Base-by-base conservation (phyloP, 352 stramenopile species). In the Globisporangium acanthophoron region DNA sequence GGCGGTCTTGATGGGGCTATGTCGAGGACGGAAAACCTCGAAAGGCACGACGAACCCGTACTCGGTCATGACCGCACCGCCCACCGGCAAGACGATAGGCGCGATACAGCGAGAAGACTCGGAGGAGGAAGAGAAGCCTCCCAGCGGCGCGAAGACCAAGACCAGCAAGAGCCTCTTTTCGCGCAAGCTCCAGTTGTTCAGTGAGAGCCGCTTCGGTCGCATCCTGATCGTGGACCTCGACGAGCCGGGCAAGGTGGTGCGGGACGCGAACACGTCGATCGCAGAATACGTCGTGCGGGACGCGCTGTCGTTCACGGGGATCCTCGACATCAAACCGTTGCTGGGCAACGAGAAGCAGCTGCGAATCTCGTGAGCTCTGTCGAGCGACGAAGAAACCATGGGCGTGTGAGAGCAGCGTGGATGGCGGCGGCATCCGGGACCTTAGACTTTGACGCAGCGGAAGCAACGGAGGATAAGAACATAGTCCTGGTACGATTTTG, bases 321-420 rank as follows among this genome's bases (percentile, higher is more conserved):
- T 86, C 39, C 27, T 80, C 20, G 73, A 86, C 53, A 77, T 86
- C 52, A 84, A 86, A 33, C 65, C 70, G 41, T 62, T 87, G 29
- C 54, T 87, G 13, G 66, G 66, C 27, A 69, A 76, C 33, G 70
- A 73, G 1, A 84, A 79, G 62, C 79, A 77, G 37, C 58, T 87
- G 18, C 31, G 31, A 12, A 54, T 54, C 24, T 49, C 20, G 44
- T 49, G 20, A 49, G 37, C 12, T 27, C 24, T 27, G 24, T 27
- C 24, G 24, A 27, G 24, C 24, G 24, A 27, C 21, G 21, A 24
- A 24, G 21, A 24, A 24, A 24, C 21, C 21, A 24, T 24, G 21
- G 21, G 1, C 24, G 24, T 27, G 24, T 27, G 24, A 27, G 24
- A 27, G 24, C 24, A 27, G 24, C 24, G 24, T 27, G 24, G 24